These are phyloP conservation scores for Phytophthora pseudosyringae DNA, from an alignment of 352 stramenopile species.

Conservation along the genomic window DNA sequence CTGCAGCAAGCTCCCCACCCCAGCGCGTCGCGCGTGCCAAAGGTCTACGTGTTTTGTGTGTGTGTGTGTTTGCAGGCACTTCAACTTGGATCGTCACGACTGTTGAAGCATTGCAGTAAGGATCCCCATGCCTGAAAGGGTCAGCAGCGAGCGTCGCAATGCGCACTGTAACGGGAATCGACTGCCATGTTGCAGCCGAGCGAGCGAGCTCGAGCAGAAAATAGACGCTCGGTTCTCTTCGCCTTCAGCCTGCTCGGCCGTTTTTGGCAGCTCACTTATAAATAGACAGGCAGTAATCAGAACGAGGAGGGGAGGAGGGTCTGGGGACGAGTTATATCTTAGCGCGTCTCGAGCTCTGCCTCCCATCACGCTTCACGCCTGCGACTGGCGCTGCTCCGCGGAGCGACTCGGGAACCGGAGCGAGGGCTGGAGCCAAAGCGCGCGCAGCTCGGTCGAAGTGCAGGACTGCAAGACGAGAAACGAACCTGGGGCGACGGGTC, in stretches of 20 bases:
- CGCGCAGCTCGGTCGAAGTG: conserved; percentile 3
- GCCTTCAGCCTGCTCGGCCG: conserved; percentile 4
- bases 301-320: conserved; percentile 28
- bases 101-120: conserved; percentile 9
- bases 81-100: not conserved
- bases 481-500: conserved; percentile 27
- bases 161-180: too few relatives aligned
- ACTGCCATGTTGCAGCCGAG: too few relatives aligned
- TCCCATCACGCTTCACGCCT: conserved; percentile 29
- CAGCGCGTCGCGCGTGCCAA: conserved; percentile 11
- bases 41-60: conserved; percentile 16
- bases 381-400: conserved; percentile 6
- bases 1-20: conserved; percentile 47
- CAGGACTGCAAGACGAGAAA: conserved; percentile 26
- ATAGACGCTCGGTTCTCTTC: conserved; percentile 11
- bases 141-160: not conserved
- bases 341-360: conserved; percentile 21
- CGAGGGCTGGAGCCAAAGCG: not conserved
- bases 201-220: not conserved
- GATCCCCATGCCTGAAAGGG: not conserved
- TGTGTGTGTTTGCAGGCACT: not conserved
- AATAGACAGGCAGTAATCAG: conserved; percentile 39
- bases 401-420: conserved; percentile 11
- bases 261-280: conserved; percentile 34
- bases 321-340: conserved; percentile 36